A percentile compares a stretch with the other conserved stretches of the same genome.
Conservation (phyloP, 768 basidiomycete genomes). For the Panaeolus papilionaceus region DNA sequence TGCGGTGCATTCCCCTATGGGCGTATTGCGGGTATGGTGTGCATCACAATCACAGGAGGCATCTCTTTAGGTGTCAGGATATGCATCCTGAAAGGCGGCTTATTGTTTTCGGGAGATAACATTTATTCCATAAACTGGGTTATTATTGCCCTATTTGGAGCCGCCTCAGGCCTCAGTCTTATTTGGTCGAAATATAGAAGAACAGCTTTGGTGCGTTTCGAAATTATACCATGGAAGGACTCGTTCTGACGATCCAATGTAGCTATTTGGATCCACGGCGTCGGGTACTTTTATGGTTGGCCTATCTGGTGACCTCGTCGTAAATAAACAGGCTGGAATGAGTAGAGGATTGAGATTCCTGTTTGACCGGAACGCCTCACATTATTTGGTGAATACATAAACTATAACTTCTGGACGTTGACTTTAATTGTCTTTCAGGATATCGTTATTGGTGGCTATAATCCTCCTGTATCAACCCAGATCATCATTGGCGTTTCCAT, state of each 20-base stretch:
- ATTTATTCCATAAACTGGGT: conserved; percentile 57
- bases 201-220: conserved; percentile 53
- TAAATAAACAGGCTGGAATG: conserved; percentile 66
- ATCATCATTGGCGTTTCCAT: conserved; percentile 61
- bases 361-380: conserved; percentile 66
- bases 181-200: conserved; percentile 47
- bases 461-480: conserved; percentile 54
- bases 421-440: conserved; percentile 41
- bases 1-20: conserved; percentile 61
- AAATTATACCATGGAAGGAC: not conserved
- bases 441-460: conserved; percentile 52
- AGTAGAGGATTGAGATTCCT: conserved; percentile 68
- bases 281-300: conserved; percentile 64
- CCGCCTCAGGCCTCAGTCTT: conserved; percentile 47
- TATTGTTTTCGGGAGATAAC: conserved; percentile 46
- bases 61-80: conserved; percentile 62
- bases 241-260: conserved; percentile 12
- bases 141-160: conserved; percentile 52
- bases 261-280: conserved; percentile 59
- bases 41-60: conserved; percentile 60
- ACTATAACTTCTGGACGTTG: not conserved
- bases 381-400: conserved; percentile 51
- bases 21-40: conserved; percentile 50
- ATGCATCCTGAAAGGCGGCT: conserved; percentile 51
- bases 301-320: conserved; percentile 60